Evolutionary conservation across 164 flowering plant genomes (phyloP).

Genomic region (Kalanchoe fedtschenkoi): DNA sequence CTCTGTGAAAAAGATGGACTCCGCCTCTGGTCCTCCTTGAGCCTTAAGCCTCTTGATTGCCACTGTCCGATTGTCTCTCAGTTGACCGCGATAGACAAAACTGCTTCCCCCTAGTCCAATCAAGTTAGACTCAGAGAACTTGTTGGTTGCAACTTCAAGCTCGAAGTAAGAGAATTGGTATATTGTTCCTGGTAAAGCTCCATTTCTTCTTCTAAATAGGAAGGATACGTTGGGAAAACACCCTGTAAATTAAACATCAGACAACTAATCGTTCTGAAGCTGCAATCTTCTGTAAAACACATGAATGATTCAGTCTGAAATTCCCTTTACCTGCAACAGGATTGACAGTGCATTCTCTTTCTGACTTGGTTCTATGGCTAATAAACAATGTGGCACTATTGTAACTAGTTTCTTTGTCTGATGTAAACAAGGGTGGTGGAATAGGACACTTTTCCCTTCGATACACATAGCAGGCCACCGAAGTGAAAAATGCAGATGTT

Average conservation of each 20-base stretch:
- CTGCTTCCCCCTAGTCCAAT: conserved; percentile 92
- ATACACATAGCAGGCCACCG: conserved; percentile 40
- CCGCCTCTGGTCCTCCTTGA: conserved; percentile 58
- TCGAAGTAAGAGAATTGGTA: conserved; percentile 59
- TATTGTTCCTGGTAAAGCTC: conserved; percentile 41
- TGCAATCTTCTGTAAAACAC: background rate
- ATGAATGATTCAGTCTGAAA: background rate
- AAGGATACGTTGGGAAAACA: conserved; percentile 42
- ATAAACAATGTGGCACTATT: conserved; percentile 67
- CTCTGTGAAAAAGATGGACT: conserved; percentile 55
- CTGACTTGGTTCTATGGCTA: conserved; percentile 32
- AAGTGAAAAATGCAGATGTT: conserved; percentile 52
- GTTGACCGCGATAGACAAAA: conserved; percentile 70
- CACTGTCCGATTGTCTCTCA: conserved; percentile 64
- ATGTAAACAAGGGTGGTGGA: conserved; percentile 35
- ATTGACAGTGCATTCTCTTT: conserved; percentile 28
- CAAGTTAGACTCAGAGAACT: conserved; percentile 55
- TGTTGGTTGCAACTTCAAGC: conserved; percentile 69
- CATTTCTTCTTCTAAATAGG: conserved; percentile 31
- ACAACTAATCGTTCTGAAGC: background rate
- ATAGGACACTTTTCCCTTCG: conserved; percentile 36
- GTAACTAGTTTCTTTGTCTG: conserved; percentile 61
- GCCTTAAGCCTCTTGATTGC: conserved; percentile 72
- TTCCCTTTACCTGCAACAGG: conserved; percentile 35
- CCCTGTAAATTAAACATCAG: conserved; percentile 30